Evolutionary conservation across 2,329 filamentous ascomycete species (phyloP), one percentile per base, ranked within the genome.

Genomic region (Fusarium sarcochroum): DNA sequence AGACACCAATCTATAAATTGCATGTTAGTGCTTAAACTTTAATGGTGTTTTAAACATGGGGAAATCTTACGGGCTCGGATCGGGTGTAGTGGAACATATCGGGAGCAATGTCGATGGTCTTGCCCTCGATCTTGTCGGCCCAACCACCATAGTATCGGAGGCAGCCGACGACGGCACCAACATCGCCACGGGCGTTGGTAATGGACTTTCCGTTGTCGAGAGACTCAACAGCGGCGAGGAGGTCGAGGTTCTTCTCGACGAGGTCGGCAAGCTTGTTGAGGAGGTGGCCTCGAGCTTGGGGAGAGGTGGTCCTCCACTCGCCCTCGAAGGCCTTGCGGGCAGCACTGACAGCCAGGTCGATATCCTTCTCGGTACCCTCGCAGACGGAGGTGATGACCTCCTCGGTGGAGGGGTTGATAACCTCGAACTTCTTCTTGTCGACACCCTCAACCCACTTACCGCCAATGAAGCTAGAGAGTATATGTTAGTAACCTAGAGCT

Each of bases 111-210:
- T 97, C 92, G 70, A 96, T 90, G 58, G 93, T 93, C 85, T 94
- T 93, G 80, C 94, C 93, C 80, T 90, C 86, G 71, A 96, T 90
- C 89, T 97, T 97, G 86, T 97, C 94, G 75, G 93, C 92, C 90
- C 91, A 97, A 66, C 94, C 94, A 76, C 87, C 93, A 75, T 82
- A 83, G 78, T 83, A 98, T 80, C 94, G 89, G 76, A 98, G 81
- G 82, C 87, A 91, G 76, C 86, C 90, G 69, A 88, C 84, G 60
- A 90, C 90, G 72, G 88, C 86, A 55, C 80, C 83, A 41, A 97
- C 86, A 77, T 97, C 93, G 37, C 89, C 91, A 77, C 89, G 91
- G 66, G 93, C 91, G 87, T 93, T 89, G 76, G 77, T 85, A 78
- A 93, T 87, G 68, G 91, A 89, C 87, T 96, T 96, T 80, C 92